Base-by-base conservation (phyloP, 495 filamentous ascomycete genomes). In the Penicillium daleae region DNA sequence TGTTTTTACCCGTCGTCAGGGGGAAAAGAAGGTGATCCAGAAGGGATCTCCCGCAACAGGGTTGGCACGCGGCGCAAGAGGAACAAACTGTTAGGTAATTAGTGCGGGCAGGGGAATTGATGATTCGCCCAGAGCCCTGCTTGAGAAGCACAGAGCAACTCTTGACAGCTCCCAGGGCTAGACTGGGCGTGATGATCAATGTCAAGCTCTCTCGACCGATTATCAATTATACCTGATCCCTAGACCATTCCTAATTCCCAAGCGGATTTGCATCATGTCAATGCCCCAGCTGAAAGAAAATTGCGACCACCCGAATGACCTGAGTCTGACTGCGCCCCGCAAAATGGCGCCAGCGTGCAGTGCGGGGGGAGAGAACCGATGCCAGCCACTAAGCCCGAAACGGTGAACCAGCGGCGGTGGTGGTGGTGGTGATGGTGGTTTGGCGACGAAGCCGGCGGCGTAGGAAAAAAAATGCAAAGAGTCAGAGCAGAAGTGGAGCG, bases 81-180 rank as follows among this genome's bases (percentile, higher is more conserved):
- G 52, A 62, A 48, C 44, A 67, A 60, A 57, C 63, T 68, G 66
- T 79, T 79, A 79, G 70, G 75, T 79, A 77, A 79, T 79, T 65
- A 62, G 69, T 71, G 71, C 53, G 60, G 44, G 39, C 56, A 60
- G 52, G 55, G 24, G 31, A 40, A 48, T 52, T 64, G 57, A 52
- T 68, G 60, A 78, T 78, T 79, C 72, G 76, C 56, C 55, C 56
- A 39, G 56, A 21, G 35, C 29, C 44, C 12, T 15, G n/a, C 35
- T 40, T 62, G 56, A 37, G 46, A 56, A 66, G 65, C 71, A 70
- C 69, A 69, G 73, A 52, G 62, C 63, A 64, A 48, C 52, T 64
- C 57, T 65, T 75, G 69, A 76, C 72, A 75, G 72, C 64, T 56
- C 39, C 26, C 35, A 51, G 61, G 69, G 52, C 59, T 61, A 63